Evolutionary conservation across 306 rosid species (phyloP).

Genomic region (Rosa chinensis): DNA sequence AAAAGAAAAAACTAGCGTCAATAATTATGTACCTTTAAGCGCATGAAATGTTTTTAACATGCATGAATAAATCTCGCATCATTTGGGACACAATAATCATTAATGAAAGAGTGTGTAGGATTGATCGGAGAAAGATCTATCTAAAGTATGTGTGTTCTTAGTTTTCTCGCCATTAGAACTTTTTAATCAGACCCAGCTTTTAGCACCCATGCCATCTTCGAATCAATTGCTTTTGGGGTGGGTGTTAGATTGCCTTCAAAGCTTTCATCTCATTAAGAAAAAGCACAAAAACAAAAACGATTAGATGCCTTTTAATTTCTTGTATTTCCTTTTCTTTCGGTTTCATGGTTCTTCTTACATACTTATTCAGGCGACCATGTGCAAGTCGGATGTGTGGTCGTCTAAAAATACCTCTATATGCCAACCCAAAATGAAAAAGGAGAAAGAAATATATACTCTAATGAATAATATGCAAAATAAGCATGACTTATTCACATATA

Average conservation of each 20-base stretch:
- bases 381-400: background rate
- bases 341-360: background rate
- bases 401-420: background rate
- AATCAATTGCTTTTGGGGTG: background rate
- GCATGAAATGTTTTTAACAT: too few relatives aligned
- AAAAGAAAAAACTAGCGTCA: too few relatives aligned
- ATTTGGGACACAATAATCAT: too few relatives aligned
- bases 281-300: background rate
- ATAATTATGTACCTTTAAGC: too few relatives aligned
- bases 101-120: too few relatives aligned
- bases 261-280: background rate
- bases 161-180: too few relatives aligned
- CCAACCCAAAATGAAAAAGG: background rate
- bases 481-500: background rate
- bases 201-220: background rate
- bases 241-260: background rate
- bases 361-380: background rate
- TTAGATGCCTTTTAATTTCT: background rate
- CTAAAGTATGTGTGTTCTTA: background rate
- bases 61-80: too few relatives aligned
- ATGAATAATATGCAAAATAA: background rate
- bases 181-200: background rate
- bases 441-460: background rate
- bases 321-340: background rate
- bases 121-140: background rate